Base-by-base conservation (phyloP, 257 asterid genomes). In the Perilla frutescens region DNA sequence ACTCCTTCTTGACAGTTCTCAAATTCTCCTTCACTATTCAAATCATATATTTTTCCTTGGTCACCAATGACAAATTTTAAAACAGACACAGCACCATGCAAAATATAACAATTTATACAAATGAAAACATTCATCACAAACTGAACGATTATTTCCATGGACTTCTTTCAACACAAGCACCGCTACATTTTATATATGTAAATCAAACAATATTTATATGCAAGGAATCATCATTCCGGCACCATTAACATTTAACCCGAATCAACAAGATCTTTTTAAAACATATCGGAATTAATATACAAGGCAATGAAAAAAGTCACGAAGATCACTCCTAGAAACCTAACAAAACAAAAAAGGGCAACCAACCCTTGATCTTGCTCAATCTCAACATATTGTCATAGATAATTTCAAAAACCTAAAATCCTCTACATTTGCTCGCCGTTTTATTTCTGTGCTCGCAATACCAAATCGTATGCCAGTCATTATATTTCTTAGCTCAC, bases 1-100 rank as follows among this genome's bases (percentile, higher is more conserved):
- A 94, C 48, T 94, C 98, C 85, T 89, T 93, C 82, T 94, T 94
- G 63, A 89, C 66, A 47, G 91, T 73, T 70, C 91, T 89, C 77
- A 94, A 77, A 71, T 70, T 88, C 65, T 94, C 98, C 84, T 88
- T 84, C 14, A 78, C 98, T 91, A 73, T 14, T 72, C 59, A 80
- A 59, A 67, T 44, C 32, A 74, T 29, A 72, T 40, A 71, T 10
- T 47, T 44, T 13, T 20, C 4, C n/a, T 73, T 9, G 67, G 66
- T 72, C 51, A 60, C 6, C 68, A 77, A 90, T 15, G 78, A 85
- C 62, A 82, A 84, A 61, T 81, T 81, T 72, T 70, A 79, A 64
- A 78, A 83, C 12, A 84, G 67, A 82, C 71, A 68, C 71, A 81
- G 71, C 81, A 87, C 15, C 37, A 72, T 2, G 66, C 47, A 66